These are phyloP conservation scores for Dictyostelium brefeldianum DNA, from an alignment of 78 protist genomes.

Conservation along the genomic window DNA sequence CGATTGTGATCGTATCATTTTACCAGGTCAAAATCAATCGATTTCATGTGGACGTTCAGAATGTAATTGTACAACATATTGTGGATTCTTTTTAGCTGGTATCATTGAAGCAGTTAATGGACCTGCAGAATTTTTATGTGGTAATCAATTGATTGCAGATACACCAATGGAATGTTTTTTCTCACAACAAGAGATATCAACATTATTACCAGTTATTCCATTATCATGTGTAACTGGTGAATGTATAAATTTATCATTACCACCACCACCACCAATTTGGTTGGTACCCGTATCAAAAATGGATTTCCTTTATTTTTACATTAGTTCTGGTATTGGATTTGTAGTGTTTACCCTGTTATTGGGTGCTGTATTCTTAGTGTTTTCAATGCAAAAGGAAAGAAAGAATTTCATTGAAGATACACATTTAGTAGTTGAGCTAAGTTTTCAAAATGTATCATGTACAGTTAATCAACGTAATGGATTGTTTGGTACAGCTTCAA, in stretches of 20 bases:
- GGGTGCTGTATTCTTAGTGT: neutral
- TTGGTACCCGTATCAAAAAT: conserved; percentile 6
- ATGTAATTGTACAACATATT: conserved; percentile 57
- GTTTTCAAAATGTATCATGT: conserved; percentile 40
- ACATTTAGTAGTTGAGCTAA: conserved; percentile 41
- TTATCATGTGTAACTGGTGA: conserved; percentile 60
- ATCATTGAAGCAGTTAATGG: neutral
- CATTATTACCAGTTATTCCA: conserved; percentile 26
- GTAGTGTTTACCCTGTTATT: neutral
- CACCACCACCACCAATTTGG: conserved; percentile 16
- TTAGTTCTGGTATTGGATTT: conserved; percentile 8
- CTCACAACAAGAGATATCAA: neutral
- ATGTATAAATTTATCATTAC: neutral
- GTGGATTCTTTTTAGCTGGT: conserved; percentile 14
- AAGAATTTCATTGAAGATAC: conserved; percentile 15
- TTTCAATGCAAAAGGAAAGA: conserved; percentile 16
- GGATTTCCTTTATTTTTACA: neutral
- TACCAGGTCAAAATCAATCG: conserved; percentile 42
- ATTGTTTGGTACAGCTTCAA: neutral
- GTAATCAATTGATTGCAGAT: neutral
- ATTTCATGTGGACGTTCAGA: conserved; percentile 19
- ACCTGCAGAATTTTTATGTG: conserved; percentile 22
- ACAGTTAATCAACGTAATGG: conserved; percentile 24
- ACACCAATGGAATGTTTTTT: conserved; percentile 9
- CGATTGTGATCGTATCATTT: conserved; percentile 6